phyloP scores from a whole-genome alignment of 2,329 filamentous ascomycete genomes.

The Fusarium humuli region DNA sequence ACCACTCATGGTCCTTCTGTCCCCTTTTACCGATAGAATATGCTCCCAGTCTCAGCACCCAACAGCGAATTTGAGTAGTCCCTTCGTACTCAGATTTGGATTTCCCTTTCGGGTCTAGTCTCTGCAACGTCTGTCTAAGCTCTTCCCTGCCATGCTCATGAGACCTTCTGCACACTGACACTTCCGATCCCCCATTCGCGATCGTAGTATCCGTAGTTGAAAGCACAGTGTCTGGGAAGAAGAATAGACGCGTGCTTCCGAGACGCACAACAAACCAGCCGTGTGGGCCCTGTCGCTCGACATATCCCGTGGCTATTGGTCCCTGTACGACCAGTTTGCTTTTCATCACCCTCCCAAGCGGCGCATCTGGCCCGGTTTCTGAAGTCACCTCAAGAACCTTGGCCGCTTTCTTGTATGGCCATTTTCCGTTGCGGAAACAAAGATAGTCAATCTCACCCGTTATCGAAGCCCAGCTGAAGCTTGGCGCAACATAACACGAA shows the following conservation, averaged over 20 bases:
- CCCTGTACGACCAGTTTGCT: conserved; percentile 24
- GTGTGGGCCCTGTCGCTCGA: not conserved
- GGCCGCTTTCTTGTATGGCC: conserved; percentile 24
- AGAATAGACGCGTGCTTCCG: not conserved
- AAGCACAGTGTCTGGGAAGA: conserved; percentile 26
- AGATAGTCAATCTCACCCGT: conserved; percentile 43
- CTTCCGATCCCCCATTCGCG: not conserved
- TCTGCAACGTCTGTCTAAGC: not conserved
- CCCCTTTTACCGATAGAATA: conserved; percentile 5
- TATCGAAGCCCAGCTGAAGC: conserved; percentile 44
- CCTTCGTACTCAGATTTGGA: not conserved
- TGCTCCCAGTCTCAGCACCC: conserved; percentile 31
- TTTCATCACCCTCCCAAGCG: conserved; percentile 24
- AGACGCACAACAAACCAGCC: conserved; percentile 9
- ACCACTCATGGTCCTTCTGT: conserved; percentile 15
- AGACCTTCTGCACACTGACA: conserved; percentile 23
- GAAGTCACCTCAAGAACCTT: conserved; percentile 20
- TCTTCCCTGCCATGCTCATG: not conserved
- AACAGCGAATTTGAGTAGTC: conserved; percentile 16
- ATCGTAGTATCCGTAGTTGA: conserved; percentile 3
- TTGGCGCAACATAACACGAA: conserved; percentile 34
- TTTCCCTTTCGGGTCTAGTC: not conserved
- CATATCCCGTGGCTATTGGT: conserved; percentile 9
- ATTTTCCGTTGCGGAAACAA: conserved; percentile 39
- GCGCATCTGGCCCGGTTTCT: conserved; percentile 15